Conservation (phyloP, 75 land plant genomes). For the Sequoiadendron giganteum region DNA sequence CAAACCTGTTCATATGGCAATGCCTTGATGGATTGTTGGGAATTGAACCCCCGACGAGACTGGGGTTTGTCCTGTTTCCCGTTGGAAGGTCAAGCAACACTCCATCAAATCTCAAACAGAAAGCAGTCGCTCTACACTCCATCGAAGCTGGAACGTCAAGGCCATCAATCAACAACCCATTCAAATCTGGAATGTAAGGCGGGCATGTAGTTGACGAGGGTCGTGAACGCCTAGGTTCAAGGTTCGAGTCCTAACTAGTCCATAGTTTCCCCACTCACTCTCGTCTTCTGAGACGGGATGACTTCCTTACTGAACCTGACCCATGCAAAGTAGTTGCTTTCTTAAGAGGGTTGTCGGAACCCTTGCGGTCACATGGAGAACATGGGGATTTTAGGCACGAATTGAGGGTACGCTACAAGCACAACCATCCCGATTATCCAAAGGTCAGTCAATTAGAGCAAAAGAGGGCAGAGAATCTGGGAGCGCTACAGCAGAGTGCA, state of each 20-base stretch:
- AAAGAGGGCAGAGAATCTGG: neutral
- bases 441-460: neutral
- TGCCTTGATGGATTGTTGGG: neutral
- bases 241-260: neutral
- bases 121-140: neutral
- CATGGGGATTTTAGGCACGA: neutral
- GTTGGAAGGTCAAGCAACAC: neutral
- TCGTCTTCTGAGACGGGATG: neutral
- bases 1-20: neutral
- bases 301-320: neutral
- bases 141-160: neutral
- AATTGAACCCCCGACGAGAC: constrained; percentile 3
- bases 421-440: neutral
- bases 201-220: too few species aligned
- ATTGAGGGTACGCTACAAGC: neutral
- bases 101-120: neutral
- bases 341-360: neutral
- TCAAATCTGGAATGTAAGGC: neutral
- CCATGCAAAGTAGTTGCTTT: neutral
- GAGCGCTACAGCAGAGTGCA: neutral
- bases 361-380: neutral
- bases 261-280: neutral
- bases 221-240: neutral
- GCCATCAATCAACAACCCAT: neutral
- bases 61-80: neutral